Evolutionary conservation across 2,329 filamentous ascomycete species (phyloP), one percentile per base, ranked within the genome.

Genomic region (Fusarium musae): DNA sequence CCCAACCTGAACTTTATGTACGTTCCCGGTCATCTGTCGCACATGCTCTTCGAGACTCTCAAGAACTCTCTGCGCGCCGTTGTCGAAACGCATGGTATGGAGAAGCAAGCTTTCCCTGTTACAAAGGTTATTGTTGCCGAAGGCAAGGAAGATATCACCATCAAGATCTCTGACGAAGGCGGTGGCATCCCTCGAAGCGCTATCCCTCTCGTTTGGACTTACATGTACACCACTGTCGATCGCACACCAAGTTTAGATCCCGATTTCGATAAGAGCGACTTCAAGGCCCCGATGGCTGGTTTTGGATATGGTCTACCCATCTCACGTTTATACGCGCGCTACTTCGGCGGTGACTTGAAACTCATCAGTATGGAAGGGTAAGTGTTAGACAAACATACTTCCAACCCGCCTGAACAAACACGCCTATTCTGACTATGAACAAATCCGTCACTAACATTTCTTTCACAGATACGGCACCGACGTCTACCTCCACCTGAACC

Each of bases 191-290:
- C 96, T 1, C 88, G 96, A 78, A 97, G 93, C 78, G 90, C 94
- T 59, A 98, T 99, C 73, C 96, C 96, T 9, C 88, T 99, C 19
- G 96, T 98, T n/a, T 99, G 96, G 96, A 99, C 96, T 17, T 99
- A 99, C 83, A 99, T 98, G 96, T 99, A 99, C 83, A 99, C 96
- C 40, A 99, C 96, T 5, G 96, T 99, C 73, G 96, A 98, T 82
- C 91, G 95, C 77, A 98, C 96, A 28, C 96, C 96, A 19, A 97
- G 92, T 80, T 86, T 99, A 71, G 96, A 99, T 80, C 96, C 96
- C 2, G 96, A 98, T 81, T 99, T 98, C 82, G 96, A 99, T 84
- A 97, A 98, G 85, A 97, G 92, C 84, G 96, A 99, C 82, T 99
- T 99, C 87, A 98, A 99, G 83, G 96, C 96, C 17, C 96, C 96